Base-by-base conservation (phyloP, 306 rosid genomes). In the Cucumis hystrix region DNA sequence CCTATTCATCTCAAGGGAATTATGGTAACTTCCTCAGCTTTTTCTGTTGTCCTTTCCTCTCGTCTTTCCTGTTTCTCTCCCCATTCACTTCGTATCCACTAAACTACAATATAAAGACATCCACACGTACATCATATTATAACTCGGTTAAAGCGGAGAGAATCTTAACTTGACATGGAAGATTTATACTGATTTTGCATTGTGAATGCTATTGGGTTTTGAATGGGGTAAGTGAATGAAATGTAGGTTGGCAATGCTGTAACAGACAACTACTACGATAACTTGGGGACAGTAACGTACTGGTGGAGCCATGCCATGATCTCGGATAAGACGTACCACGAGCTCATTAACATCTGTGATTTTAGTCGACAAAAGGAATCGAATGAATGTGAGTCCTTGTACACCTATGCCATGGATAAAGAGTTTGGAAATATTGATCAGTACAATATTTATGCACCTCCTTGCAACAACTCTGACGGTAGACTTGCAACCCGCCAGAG, bases 291-390 rank as follows among this genome's bases (percentile, higher is more conserved):
- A 7, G 98, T 94, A 80, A 84, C 93, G 7, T 94, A 94, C 65
- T 94, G 98, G 98, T 94, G 98, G 98, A 94, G 97, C 87, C 98
- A 94, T 20, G 98, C 98, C 15, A 94, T 94, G 98, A 94, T 94
- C 77, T 94, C 98, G 5, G 98, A 94, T 59, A 90, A 84, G 80
- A 94, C 98, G 28, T 92, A 94, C 80, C 80, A 75, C 51, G 90
- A 90, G 80, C 91, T 94, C 40, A 84, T 94, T 43, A 87, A 82
- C 89, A 88, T 88, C 0, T 94, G 98, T 59, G 95, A 94, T 79
- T 94, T 94, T 37, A 86, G 87, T 49, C 74, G 86, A 12, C 96
- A 92, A 52, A 92, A 94, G 84, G 93, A 92, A 80, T 86, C 98
- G 0, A 90, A 92, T 62, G 83, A 94, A 62, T 94, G 98, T 30